A percentile compares a stretch with the other conserved stretches of the same genome.
Conservation (phyloP, 2,329 filamentous ascomycete genomes). For the Emmonsia crescens region DNA sequence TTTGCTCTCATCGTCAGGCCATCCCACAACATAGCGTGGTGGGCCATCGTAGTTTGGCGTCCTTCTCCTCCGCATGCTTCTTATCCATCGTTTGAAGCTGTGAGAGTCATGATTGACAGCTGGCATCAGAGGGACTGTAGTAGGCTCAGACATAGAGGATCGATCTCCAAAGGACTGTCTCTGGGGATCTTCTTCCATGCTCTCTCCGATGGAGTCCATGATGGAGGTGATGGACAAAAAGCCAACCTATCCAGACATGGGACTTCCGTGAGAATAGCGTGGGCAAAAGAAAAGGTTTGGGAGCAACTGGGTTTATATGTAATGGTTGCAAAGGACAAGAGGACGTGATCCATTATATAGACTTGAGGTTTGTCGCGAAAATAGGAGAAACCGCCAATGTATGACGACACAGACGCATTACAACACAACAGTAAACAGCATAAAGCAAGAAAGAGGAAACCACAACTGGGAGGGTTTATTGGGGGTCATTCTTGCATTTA, state of each 20-base stretch:
- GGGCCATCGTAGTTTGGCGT: conserved; percentile 6
- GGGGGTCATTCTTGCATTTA: neutral
- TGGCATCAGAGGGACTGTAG: neutral
- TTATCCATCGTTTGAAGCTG: conserved; percentile 31
- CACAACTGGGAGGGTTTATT: neutral
- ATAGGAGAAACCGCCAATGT: neutral
- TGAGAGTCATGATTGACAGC: conserved; percentile 4
- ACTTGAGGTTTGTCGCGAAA: neutral
- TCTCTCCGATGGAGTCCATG: conserved; percentile 5
- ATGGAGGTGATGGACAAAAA: neutral
- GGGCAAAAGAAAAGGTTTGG: neutral
- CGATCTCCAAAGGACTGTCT: neutral
- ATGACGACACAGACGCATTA: neutral
- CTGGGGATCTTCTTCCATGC: neutral
- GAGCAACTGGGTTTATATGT: neutral
- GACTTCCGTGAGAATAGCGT: no score
- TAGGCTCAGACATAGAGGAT: neutral
- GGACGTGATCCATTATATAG: neutral
- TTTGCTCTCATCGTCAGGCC: conserved; percentile 21
- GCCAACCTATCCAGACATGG: neutral
- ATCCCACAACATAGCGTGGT: conserved; percentile 26
- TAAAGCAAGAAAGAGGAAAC: neutral
- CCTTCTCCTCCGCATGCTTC: conserved; percentile 25
- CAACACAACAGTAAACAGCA: neutral
- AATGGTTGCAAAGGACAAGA: neutral